Percentiles rank a stretch among this genome's conserved stretches.
Conservation (phyloP, 2,329 filamentous ascomycete genomes). For the Colletotrichum phormii region DNA sequence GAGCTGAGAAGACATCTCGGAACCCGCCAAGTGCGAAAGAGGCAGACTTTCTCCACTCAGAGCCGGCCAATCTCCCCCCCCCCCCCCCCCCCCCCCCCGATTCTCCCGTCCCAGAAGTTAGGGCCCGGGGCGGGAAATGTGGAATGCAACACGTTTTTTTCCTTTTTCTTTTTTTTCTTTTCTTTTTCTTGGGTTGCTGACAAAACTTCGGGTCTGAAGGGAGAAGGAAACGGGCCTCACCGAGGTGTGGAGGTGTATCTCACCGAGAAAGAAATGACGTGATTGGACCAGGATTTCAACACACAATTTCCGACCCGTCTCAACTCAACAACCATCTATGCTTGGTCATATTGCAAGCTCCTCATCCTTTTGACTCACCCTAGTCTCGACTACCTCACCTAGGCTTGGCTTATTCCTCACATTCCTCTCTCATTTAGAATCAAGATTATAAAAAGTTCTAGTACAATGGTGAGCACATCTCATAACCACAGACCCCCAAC, state of each 20-base stretch:
- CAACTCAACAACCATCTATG: background rate
- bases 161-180: no score
- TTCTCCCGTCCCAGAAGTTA: background rate
- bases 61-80: background rate
- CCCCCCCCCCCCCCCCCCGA: no score
- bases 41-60: background rate
- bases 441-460: conserved; percentile 39
- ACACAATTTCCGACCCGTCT: conserved; percentile 8
- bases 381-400: no score
- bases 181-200: no score
- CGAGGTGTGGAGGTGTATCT: background rate
- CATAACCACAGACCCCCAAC: background rate
- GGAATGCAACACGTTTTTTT: background rate
- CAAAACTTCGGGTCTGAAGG: no score
- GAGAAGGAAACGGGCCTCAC: background rate
- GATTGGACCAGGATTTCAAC: conserved; percentile 34
- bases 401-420: no score
- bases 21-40: background rate
- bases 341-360: background rate
- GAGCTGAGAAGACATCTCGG: background rate
- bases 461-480: conserved; percentile 37
- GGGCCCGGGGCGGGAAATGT: background rate
- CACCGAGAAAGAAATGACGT: conserved; percentile 31
- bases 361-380: no score
- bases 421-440: no score